Conservation (phyloP, 2,329 filamentous ascomycete genomes). For the Epichloe uncinata region DNA sequence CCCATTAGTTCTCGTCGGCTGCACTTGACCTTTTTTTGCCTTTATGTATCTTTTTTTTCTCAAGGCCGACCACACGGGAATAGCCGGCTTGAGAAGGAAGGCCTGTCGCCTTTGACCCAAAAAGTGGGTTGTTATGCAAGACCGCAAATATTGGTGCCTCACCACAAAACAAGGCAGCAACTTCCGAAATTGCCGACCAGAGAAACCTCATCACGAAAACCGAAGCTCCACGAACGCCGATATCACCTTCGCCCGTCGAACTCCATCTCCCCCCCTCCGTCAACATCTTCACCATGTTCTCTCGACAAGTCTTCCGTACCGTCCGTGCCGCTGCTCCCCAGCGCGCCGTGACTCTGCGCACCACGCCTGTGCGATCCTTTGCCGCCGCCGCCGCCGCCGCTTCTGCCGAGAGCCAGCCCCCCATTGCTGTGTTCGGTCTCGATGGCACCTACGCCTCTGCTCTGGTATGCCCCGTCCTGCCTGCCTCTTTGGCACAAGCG, state of each 20-base stretch:
- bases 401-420: constrained; percentile 65
- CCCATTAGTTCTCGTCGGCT: not conserved
- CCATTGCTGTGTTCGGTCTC: constrained; percentile 83
- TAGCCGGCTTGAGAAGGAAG: not conserved
- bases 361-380: constrained; percentile 59
- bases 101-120: not conserved
- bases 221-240: constrained; percentile 18
- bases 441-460: constrained; percentile 98
- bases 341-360: constrained; percentile 29
- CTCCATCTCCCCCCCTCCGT: constrained; percentile 8
- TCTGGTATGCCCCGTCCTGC: constrained; percentile 56
- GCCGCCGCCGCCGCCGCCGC: constrained; percentile 41
- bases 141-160: constrained; percentile 22
- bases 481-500: constrained; percentile 2
- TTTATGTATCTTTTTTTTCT: not conserved
- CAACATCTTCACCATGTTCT: constrained; percentile 35
- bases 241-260: constrained; percentile 14
- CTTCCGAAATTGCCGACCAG: constrained; percentile 29
- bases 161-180: constrained; percentile 24
- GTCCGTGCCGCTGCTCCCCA: constrained; percentile 46
- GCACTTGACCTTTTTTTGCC: too few relatives aligned
- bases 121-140: not conserved
- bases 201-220: constrained; percentile 20
- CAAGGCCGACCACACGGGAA: not conserved
- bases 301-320: constrained; percentile 45